A percentile compares a stretch with the other conserved stretches of the same genome.
Evolutionary conservation across 192 early-diverging fungal genomes (phyloP).

Genomic region (Paraglomus brasilianum): DNA sequence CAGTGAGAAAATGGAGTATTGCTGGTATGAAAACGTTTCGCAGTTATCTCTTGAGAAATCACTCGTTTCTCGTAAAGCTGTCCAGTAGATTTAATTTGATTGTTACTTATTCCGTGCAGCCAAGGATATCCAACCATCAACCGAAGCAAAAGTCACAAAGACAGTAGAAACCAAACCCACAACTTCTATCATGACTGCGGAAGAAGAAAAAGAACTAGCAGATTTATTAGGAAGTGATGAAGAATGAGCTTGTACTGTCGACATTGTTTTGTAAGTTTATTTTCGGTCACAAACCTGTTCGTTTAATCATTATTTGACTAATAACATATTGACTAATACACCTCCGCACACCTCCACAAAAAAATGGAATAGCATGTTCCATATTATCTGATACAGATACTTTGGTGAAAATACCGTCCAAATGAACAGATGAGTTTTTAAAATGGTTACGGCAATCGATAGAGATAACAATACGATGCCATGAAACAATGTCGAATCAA

Average conservation of each 20-base stretch:
- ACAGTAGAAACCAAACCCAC: not conserved
- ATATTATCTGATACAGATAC: slow-evolving; percentile 72
- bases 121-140: slow-evolving; percentile 16
- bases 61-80: slow-evolving; percentile 25
- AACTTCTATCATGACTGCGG: slow-evolving; percentile 69
- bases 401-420: slow-evolving; percentile 86
- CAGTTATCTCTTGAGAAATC: slow-evolving; percentile 14
- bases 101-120: slow-evolving; percentile 24
- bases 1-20: slow-evolving; percentile 83
- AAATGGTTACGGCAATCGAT: slow-evolving; percentile 60
- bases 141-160: slow-evolving; percentile 3
- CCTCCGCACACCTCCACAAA: slow-evolving; percentile 38
- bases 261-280: too few species aligned
- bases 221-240: slow-evolving; percentile 80
- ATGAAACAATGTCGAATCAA: slow-evolving; percentile 43
- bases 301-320: too few species aligned
- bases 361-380: slow-evolving; percentile 53
- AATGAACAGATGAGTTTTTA: slow-evolving; percentile 73
- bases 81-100: not conserved
- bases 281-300: too few species aligned
- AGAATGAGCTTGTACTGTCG: slow-evolving; percentile 26
- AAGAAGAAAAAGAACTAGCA: slow-evolving; percentile 86
- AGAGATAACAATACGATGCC: slow-evolving; percentile 52
- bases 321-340: slow-evolving; percentile 9
- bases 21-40: slow-evolving; percentile 40